Percentiles rank a stretch among this genome's conserved stretches.
phyloP scores from a whole-genome alignment of 2,329 filamentous ascomycete genomes.

The Scedosporium boydii region DNA sequence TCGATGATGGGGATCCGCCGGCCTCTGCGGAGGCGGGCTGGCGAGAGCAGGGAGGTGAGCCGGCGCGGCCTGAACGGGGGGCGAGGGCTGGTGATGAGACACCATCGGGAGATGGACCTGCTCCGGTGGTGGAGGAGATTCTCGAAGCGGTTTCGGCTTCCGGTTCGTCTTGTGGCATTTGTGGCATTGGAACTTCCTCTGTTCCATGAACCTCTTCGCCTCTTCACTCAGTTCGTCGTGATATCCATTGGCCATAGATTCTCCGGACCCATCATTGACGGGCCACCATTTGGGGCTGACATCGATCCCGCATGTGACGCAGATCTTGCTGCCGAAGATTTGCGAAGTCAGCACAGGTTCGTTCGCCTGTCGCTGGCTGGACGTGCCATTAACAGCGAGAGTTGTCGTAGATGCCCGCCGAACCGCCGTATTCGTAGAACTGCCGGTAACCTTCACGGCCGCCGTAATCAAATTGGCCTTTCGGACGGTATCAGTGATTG shows the following conservation, averaged over 20 bases:
- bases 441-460: conserved; percentile 44
- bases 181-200: conserved; percentile 62
- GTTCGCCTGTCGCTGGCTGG: conserved; percentile 10
- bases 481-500: conserved; percentile 82
- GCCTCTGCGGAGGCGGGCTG: not conserved
- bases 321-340: conserved; percentile 42
- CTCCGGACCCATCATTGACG: conserved; percentile 42
- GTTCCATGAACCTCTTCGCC: conserved; percentile 48
- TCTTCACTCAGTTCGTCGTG: conserved; percentile 42
- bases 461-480: conserved; percentile 74
- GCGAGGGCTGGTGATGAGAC: not conserved
- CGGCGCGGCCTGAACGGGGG: not conserved
- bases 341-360: conserved; percentile 17
- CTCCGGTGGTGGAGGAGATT: conserved; percentile 13
- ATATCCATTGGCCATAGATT: conserved; percentile 41
- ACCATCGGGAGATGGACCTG: not conserved
- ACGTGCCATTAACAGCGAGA: conserved; percentile 16
- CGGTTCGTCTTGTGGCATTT: conserved; percentile 55
- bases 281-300: conserved; percentile 68
- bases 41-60: conserved; percentile 1
- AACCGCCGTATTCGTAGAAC: conserved; percentile 23
- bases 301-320: conserved; percentile 57
- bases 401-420: conserved; percentile 49
- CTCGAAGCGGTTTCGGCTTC: conserved; percentile 24
- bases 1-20: not conserved